Conservation (phyloP, 371 early-diverging fungal species). For the Syncephalastrum contaminatum region DNA sequence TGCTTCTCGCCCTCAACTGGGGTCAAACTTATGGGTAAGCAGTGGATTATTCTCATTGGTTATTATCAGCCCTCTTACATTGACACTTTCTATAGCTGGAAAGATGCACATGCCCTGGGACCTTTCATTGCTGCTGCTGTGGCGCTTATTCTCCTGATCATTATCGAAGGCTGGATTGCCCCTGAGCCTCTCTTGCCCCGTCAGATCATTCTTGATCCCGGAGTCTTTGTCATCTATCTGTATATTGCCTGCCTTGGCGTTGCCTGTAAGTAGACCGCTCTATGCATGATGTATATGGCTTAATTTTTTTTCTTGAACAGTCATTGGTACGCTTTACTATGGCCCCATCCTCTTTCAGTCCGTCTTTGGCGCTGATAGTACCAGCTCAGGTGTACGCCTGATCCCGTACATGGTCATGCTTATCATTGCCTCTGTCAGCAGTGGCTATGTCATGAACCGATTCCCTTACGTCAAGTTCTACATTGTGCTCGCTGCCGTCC, state of each 20-base stretch:
- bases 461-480: constrained; percentile 35
- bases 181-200: constrained; percentile 19
- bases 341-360: constrained; percentile 61
- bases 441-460: constrained; percentile 21
- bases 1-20: constrained; percentile 56
- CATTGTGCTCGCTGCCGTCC: constrained; percentile 23
- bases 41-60: not conserved
- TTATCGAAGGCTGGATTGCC: constrained; percentile 26
- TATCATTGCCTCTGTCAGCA: constrained; percentile 37
- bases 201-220: constrained; percentile 13
- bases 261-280: constrained; percentile 25
- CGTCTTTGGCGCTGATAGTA: constrained; percentile 42
- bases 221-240: constrained; percentile 9
- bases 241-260: constrained; percentile 65
- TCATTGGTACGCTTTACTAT: constrained; percentile 72
- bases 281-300: not conserved
- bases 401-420: constrained; percentile 44
- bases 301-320: not conserved
- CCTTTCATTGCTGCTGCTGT: constrained; percentile 19
- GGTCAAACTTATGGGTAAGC: constrained; percentile 21
- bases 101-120: constrained; percentile 13
- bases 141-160: constrained; percentile 10
- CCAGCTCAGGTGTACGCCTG: constrained; percentile 43
- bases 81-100: constrained; percentile 6
- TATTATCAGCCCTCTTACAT: not conserved